phyloP scores from a whole-genome alignment of 257 asterid genomes.

The Solanum phureja region DNA sequence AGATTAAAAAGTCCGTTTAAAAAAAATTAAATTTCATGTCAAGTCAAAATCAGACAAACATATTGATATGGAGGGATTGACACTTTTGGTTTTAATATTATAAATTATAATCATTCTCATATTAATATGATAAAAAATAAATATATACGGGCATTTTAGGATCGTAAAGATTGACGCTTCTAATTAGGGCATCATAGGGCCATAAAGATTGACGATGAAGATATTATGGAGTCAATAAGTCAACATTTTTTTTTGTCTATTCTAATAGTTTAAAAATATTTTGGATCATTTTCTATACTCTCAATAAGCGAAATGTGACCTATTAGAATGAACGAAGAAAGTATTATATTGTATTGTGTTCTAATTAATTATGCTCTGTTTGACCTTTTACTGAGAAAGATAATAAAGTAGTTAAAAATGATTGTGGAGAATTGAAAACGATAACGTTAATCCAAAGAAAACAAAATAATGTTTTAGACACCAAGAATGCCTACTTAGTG shows the following conservation, averaged over 20 bases:
- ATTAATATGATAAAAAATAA: no score
- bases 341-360: not conserved
- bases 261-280: no score
- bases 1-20: not conserved
- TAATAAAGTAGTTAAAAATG: not conserved
- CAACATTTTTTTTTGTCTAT: accelerated
- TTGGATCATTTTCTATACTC: not conserved
- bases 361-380: not conserved
- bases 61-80: not conserved
- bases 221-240: no score
- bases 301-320: no score
- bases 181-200: no score
- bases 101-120: no score
- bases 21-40: not conserved
- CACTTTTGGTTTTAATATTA: not conserved
- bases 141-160: no score
- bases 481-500: not conserved
- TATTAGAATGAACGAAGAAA: accelerated
- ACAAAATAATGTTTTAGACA: not conserved
- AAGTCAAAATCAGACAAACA: not conserved
- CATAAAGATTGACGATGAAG: no score
- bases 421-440: not conserved
- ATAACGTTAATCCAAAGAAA: not conserved
- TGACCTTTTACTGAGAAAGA: not conserved
- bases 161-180: not conserved